Percentiles rank a stretch among this genome's conserved stretches.
These are phyloP conservation scores for Hirschioporus abietinus DNA, from an alignment of 768 basidiomycete species.

Conservation along the genomic window DNA sequence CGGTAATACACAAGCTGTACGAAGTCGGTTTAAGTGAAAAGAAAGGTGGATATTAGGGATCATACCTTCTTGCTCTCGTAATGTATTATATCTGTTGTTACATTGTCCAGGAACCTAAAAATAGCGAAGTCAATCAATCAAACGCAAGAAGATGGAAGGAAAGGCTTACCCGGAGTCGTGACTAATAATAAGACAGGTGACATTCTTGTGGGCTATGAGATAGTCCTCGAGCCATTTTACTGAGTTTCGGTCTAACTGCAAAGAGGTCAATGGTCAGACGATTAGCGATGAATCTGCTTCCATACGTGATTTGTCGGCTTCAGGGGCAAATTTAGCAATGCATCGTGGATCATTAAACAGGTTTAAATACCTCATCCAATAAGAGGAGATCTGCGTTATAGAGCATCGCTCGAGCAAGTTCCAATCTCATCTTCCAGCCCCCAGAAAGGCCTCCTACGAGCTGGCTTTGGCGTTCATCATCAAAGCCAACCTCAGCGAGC, in stretches of 20 bases:
- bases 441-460: slow-evolving; percentile 88
- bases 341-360: slow-evolving; percentile 8
- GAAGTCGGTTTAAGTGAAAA: slow-evolving; percentile 8
- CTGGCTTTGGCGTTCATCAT: slow-evolving; percentile 78
- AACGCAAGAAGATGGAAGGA: slow-evolving; percentile 4
- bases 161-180: slow-evolving; percentile 85
- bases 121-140: slow-evolving; percentile 10
- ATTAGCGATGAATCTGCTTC: slow-evolving; percentile 19
- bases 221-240: slow-evolving; percentile 92
- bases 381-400: slow-evolving; percentile 86
- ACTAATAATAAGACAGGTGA: slow-evolving; percentile 91
- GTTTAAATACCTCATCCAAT: slow-evolving; percentile 65
- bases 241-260: slow-evolving; percentile 72
- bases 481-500: slow-evolving; percentile 86
- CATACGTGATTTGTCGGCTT: slow-evolving; percentile 90
- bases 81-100: slow-evolving; percentile 96
- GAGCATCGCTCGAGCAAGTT: slow-evolving; percentile 92
- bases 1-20: slow-evolving; percentile 84
- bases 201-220: slow-evolving; percentile 70
- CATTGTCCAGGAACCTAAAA: slow-evolving; percentile 82
- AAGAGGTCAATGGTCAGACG: slow-evolving; percentile 11
- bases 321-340: slow-evolving; percentile 15
- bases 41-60: slow-evolving; percentile 12
- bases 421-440: slow-evolving; percentile 99
- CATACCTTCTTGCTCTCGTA: slow-evolving; percentile 88